phyloP scores from a whole-genome alignment of 1,284 basidiomycete genomes.

The Abortiporus biennis region DNA sequence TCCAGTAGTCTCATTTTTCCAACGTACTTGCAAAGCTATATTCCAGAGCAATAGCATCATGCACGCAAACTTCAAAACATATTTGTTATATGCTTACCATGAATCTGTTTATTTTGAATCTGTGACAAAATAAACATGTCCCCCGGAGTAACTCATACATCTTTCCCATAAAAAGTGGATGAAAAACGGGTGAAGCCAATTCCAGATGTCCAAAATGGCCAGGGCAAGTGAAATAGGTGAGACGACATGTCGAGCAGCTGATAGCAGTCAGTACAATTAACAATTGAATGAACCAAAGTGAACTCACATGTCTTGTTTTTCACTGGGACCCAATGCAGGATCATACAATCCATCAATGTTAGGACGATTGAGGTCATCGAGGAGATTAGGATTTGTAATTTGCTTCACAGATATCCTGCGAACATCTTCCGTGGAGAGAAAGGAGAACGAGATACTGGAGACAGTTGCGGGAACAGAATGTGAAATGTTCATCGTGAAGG shows the following conservation, averaged over 20 bases:
- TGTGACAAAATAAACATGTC: slow-evolving; percentile 95
- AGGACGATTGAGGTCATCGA: slow-evolving; percentile 92
- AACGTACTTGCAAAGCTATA: slow-evolving; percentile 74
- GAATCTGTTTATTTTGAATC: slow-evolving; percentile 79
- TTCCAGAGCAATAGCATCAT: not conserved
- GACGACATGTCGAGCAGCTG: slow-evolving; percentile 91
- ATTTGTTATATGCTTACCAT: slow-evolving; percentile 45
- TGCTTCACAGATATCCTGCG: slow-evolving; percentile 95
- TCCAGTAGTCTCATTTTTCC: slow-evolving; percentile 90
- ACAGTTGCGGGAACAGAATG: slow-evolving; percentile 85
- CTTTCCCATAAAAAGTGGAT: slow-evolving; percentile 95
- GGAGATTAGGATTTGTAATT: slow-evolving; percentile 88
- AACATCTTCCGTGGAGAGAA: slow-evolving; percentile 89
- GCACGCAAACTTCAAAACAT: too few species aligned
- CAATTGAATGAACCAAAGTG: not conserved
- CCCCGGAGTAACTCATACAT: slow-evolving; percentile 86
- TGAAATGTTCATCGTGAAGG: slow-evolving; percentile 80
- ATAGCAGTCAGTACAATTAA: slow-evolving; percentile 8
- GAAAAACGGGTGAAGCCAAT: slow-evolving; percentile 91
- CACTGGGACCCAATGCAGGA: slow-evolving; percentile 89
- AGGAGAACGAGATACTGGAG: slow-evolving; percentile 88
- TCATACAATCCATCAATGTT: slow-evolving; percentile 94
- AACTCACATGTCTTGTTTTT: slow-evolving; percentile 81
- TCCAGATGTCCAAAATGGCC: slow-evolving; percentile 99
- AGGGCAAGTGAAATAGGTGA: slow-evolving; percentile 91